Base-by-base conservation (phyloP, 2,329 filamentous ascomycete species). In the Botrytis deweyae region DNA sequence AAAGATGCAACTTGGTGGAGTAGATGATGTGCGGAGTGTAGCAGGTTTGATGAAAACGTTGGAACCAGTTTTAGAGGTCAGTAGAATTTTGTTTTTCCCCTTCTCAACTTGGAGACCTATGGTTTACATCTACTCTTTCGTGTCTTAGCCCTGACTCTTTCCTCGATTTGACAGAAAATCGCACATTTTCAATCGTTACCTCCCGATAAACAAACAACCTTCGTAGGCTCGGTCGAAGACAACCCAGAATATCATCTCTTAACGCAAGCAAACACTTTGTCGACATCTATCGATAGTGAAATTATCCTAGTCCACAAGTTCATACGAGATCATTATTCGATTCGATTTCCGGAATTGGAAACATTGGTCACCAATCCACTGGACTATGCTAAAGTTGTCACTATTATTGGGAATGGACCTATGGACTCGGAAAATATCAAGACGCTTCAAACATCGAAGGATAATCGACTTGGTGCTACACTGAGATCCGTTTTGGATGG, bases 261-360 rank as follows among this genome's bases (percentile, higher is more conserved):
- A 74, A 97, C 93, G 49, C 91, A 96, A 81, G 94, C 94, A 25
- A 97, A 97, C 81, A 92, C 91, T 38, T 87, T 97, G 12, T 97
- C 96, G 0, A 97, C 95, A 9, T 92, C 93, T 76, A 98, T 98
- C 78, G 95, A 97, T 78, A 93, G 93, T 81, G 95, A 98, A 82
- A 93, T 98, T 64, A 92, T 93, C 49, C 88, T 96, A 12, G 93
- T 98, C 36, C 96, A 99, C 86, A 99, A 99, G 84, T 97, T 94
- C 82, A 94, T 98, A 74, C 90, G 95, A 80, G 96, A 99, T 80
- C 94, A 98, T 83, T 99, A 99, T 84, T 97, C 95, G 16, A 88
- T 92, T 29, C 90, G 95, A 75, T 99, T 98, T 80, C 95, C 96
- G 0, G 95, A 98, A 83, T 88, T 99, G 59, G 96, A 99, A 82